Evolutionary conservation across 805 yeast genomes (phyloP), one percentile per base, ranked within the genome.

Genomic region (Zygoascus biomembranicola): DNA sequence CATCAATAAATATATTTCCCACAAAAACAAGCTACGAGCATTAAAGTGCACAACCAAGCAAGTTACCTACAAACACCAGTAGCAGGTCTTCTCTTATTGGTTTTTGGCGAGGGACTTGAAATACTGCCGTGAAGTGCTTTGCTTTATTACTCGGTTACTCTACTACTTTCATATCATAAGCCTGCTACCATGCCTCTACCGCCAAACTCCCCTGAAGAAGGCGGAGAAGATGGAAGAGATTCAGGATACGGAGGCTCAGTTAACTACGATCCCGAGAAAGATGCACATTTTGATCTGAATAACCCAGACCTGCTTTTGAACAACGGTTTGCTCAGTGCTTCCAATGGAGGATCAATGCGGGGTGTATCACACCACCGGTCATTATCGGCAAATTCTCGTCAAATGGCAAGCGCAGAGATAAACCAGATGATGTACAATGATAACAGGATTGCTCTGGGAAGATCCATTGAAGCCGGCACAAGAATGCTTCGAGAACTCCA

Each of bases 341-440:
- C 55, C 32, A 19, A 49, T 31, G 14, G 16, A 20, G 54, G 58
- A 18, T 19, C 44, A 18, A 4, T 19, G 26, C 20, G 44, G 20
- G 16, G 41, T 14, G 31, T 23, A 14, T n/a, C 26, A n/a, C 61
- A 57, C 20, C 56, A 55, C 18, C 62, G 69, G 13, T 32, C 57
- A 1, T 53, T 54, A 3, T 54, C 59, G 4, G 11, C 51, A 6
- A 32, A 26, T 19, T 65, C 67, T 32, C 69, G 67, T 45, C 62
- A 59, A 19, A 67, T 73, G n/a, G 62, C 75, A 55, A 72, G 75
- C 47, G 73, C 84, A 1, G 84, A 89, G 51, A 66, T 85, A 32
- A 80, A 82, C 55, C 96, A 90, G 64, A 69, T 85, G 53, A 85
- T 80, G 56, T 92, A 86, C 66, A 88, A 88, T 64, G 82, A 84